phyloP scores from a whole-genome alignment of 2,329 filamentous ascomycete species.

The Macrophomina pseudophaseolina region DNA sequence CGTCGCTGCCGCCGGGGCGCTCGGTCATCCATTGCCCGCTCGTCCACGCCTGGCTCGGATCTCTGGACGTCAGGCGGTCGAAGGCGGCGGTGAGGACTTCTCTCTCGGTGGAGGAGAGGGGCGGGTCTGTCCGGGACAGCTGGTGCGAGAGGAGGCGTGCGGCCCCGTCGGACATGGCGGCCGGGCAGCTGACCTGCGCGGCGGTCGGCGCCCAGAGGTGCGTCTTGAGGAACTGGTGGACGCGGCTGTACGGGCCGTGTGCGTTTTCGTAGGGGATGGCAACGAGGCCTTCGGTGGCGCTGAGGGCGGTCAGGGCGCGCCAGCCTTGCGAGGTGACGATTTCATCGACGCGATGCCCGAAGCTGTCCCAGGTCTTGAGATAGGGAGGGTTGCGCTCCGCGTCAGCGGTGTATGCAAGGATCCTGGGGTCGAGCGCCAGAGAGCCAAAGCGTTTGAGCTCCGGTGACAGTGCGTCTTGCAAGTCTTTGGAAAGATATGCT shows the following conservation, averaged over 20 bases:
- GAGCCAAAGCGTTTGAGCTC: slow-evolving; percentile 54
- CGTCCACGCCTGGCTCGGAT: slow-evolving; percentile 65
- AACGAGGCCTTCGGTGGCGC: slow-evolving; percentile 63
- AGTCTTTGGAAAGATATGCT: slow-evolving; percentile 51
- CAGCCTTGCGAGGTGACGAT: slow-evolving; percentile 68
- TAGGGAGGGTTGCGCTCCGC: slow-evolving; percentile 69
- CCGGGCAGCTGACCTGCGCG: slow-evolving; percentile 68
- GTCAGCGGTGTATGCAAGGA: slow-evolving; percentile 66
- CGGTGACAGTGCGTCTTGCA: slow-evolving; percentile 38
- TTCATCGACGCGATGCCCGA: slow-evolving; percentile 62
- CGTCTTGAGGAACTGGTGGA: slow-evolving; percentile 64
- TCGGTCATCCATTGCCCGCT: slow-evolving; percentile 80
- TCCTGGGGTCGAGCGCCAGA: slow-evolving; percentile 58
- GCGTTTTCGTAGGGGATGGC: slow-evolving; percentile 64
- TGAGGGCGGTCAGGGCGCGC: slow-evolving; percentile 65
- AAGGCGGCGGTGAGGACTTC: neutral
- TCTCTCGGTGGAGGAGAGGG: no score
- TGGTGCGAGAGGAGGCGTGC: slow-evolving; percentile 35
- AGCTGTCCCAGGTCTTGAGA: slow-evolving; percentile 64
- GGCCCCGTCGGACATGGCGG: slow-evolving; percentile 70
- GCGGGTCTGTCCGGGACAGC: neutral
- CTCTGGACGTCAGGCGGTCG: slow-evolving; percentile 58
- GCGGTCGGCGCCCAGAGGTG: slow-evolving; percentile 66
- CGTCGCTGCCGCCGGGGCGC: slow-evolving; percentile 67
- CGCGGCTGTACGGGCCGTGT: slow-evolving; percentile 57